A percentile compares a stretch with the other conserved stretches of the same genome.
These are phyloP conservation scores for Nymphaea colorata DNA, from an alignment of 164 flowering plant species.

Conservation along the genomic window DNA sequence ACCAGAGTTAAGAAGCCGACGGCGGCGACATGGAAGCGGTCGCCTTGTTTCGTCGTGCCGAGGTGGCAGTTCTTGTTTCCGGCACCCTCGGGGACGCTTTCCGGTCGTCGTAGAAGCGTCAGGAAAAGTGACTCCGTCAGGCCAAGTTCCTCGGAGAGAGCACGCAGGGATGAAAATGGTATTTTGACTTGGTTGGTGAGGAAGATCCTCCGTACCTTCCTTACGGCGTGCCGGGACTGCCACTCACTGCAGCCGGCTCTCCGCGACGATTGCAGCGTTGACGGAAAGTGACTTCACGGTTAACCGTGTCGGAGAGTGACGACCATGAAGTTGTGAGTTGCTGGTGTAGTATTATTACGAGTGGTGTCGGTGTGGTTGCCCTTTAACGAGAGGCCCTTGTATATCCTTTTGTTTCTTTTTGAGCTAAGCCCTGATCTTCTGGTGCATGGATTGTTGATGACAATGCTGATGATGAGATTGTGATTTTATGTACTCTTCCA, in stretches of 20 bases:
- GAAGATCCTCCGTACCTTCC: constrained; percentile 32
- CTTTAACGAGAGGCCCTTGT: not conserved
- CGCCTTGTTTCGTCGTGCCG: constrained; percentile 15
- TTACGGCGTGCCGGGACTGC: constrained; percentile 46
- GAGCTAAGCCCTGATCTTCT: not conserved
- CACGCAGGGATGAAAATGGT: constrained; percentile 3
- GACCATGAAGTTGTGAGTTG: not conserved
- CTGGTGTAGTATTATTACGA: not conserved
- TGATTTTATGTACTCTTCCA: not conserved
- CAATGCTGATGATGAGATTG: not conserved
- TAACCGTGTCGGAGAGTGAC: not conserved
- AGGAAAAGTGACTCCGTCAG: constrained; percentile 4
- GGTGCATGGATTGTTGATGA: not conserved
- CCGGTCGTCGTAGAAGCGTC: constrained; percentile 7
- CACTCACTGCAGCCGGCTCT: constrained; percentile 47
- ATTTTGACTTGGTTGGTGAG: constrained; percentile 15
- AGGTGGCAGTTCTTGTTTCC: constrained; percentile 49
- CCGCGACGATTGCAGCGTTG: not conserved
- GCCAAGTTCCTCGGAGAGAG: not conserved
- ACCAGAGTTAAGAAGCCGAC: constrained; percentile 5
- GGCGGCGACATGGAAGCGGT: constrained; percentile 8
- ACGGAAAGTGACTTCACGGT: not conserved
- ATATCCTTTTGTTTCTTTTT: not conserved
- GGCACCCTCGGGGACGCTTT: constrained; percentile 21
- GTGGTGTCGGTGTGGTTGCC: not conserved